Percentiles rank a stretch among this genome's conserved stretches.
phyloP scores from a whole-genome alignment of 2,329 filamentous ascomycete species.

The Aspergillus neoniger region DNA sequence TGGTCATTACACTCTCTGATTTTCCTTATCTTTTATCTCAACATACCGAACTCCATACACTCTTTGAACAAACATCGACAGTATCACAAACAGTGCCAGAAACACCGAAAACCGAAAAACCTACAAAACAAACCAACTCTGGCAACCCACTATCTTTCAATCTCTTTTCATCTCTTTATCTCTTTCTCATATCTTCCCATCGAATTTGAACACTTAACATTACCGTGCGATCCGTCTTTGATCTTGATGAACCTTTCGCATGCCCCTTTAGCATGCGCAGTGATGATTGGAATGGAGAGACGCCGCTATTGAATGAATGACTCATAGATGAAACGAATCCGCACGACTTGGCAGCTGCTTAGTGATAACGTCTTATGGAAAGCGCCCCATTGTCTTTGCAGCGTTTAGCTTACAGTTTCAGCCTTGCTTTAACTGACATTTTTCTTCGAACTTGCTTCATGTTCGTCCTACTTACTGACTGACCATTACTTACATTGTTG shows the following conservation, averaged over 20 bases:
- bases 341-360: conserved; percentile 9
- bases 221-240: conserved; percentile 11
- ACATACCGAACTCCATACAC: conserved; percentile 11
- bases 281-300: conserved; percentile 28
- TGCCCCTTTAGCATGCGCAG: conserved; percentile 11
- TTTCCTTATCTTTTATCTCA: conserved; percentile 17
- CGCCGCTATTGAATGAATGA: conserved; percentile 27
- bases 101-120: not conserved
- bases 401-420: conserved; percentile 11
- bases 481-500: not conserved
- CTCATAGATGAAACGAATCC: conserved; percentile 24
- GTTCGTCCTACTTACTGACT: conserved; percentile 9
- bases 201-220: conserved; percentile 10
- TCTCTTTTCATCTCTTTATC: conserved; percentile 13
- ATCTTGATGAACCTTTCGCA: conserved; percentile 12
- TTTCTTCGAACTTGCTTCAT: conserved; percentile 14
- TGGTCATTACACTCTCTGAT: conserved; percentile 17
- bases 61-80: conserved; percentile 13
- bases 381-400: conserved; percentile 17
- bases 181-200: conserved; percentile 6
- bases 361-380: conserved; percentile 14
- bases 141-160: not conserved
- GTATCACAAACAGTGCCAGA: not conserved
- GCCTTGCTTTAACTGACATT: conserved; percentile 15
- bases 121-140: conserved; percentile 6